Conservation (phyloP, 805 yeast species). For the Suhomyces sp. region DNA sequence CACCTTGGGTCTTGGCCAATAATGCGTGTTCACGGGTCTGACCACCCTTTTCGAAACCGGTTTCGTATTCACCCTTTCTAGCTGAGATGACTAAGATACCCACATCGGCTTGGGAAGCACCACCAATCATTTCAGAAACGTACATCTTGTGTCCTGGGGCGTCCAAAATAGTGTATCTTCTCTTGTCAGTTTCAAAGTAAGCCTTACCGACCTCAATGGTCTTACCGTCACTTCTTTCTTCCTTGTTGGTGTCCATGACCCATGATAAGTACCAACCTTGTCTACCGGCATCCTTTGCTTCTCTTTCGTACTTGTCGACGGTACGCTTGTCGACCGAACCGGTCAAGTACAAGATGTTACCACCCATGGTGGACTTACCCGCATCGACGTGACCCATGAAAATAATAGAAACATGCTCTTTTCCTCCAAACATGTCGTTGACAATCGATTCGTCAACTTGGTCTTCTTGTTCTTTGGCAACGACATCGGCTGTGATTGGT, state of each 20-base stretch:
- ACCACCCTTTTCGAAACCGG: slow-evolving; percentile 98
- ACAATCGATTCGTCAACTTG: slow-evolving; percentile 84
- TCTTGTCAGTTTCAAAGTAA: slow-evolving; percentile 94
- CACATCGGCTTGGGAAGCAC: slow-evolving; percentile 99
- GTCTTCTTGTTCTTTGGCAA: slow-evolving; percentile 72
- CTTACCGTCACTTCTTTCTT: slow-evolving; percentile 98
- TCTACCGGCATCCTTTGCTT: slow-evolving; percentile 98
- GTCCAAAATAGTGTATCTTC: slow-evolving; percentile 96
- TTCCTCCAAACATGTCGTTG: slow-evolving; percentile 92
- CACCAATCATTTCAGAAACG: slow-evolving; percentile 99
- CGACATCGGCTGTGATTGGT: slow-evolving; percentile 47
- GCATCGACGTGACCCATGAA: slow-evolving; percentile 99
- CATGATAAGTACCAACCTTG: slow-evolving; percentile 99
- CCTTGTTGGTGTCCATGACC: slow-evolving; percentile 99
- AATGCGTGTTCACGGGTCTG: slow-evolving; percentile 98
- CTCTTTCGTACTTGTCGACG: slow-evolving; percentile 95
- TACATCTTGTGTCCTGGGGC: slow-evolving; percentile 99
- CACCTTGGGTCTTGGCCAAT: slow-evolving; percentile 98
- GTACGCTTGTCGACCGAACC: slow-evolving; percentile 99
- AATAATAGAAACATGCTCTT: slow-evolving; percentile 93
- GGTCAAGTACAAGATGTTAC: slow-evolving; percentile 87
- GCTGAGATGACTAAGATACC: slow-evolving; percentile 97
- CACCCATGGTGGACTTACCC: slow-evolving; percentile 99
- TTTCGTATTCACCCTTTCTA: slow-evolving; percentile 98
- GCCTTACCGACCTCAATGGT: slow-evolving; percentile 99